Evolutionary conservation across 306 rosid genomes (phyloP), one percentile per base, ranked within the genome.

Genomic region (Cicer cuneatum): DNA sequence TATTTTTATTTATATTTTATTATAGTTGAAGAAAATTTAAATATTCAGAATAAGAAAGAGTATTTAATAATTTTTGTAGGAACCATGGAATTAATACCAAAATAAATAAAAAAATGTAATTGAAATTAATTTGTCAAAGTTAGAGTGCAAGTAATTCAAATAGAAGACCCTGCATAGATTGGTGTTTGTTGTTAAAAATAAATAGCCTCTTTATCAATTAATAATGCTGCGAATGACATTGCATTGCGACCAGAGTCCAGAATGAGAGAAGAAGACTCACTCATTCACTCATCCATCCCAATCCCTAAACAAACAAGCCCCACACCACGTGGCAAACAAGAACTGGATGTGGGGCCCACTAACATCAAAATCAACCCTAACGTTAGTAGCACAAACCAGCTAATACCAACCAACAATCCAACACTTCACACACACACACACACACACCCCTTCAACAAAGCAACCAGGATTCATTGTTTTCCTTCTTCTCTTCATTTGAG

Each of bases 301-400:
- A 57, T 45, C 47, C 45, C 58, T 51, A 59, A 40, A 64, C 79
- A 66, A 67, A 57, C 71, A n/a, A 66, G 48, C 10, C 66, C 60
- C 11, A 21, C 52, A 37, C 82, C 84, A 76, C 77, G 82, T 83
- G 80, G 80, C 82, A 61, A 37, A 76, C 82, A 60, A 47, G 2
- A 33, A 48, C 7, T 21, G 62, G 51, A 3, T 8, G 58, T 56
- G 71, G 83, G 47, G 1, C 78, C 65, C 70, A 41, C n/a, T 14
- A 15, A 6, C 80, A 83, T 80, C 79, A 51, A 76, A 76, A 71
- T 80, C 80, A 24, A 33, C 42, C 13, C 13, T 49, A 39, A 40
- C 72, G 69, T 78, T 70, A 21, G 71, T 42, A 65, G 57, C 14
- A 66, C 0, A 49, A 77, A 18, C 64, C 47, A 42, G 7, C 60